Evolutionary conservation across 441 rosid genomes (phyloP).

Genomic region (Eruca vesicaria): DNA sequence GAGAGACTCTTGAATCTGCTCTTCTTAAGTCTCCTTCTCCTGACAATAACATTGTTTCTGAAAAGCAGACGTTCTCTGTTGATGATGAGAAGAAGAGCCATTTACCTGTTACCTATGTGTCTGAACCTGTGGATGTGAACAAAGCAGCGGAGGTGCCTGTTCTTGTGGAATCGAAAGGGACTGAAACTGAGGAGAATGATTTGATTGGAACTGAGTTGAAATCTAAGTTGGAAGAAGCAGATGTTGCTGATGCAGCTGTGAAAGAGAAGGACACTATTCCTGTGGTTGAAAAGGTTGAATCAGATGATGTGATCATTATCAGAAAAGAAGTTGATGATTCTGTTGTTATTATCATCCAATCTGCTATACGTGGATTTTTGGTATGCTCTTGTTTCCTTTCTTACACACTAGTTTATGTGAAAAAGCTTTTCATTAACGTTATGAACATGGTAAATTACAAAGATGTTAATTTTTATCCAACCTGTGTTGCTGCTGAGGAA

Average conservation of each 20-base stretch:
- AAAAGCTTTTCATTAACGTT: neutral
- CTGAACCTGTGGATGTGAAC: slow-evolving; percentile 21
- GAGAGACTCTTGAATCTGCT: slow-evolving; percentile 60
- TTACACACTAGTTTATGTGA: neutral
- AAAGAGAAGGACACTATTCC: slow-evolving; percentile 17
- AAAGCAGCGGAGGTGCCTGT: slow-evolving; percentile 10
- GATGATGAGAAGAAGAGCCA: slow-evolving; percentile 56
- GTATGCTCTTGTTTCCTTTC: slow-evolving; percentile 39
- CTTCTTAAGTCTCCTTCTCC: slow-evolving; percentile 45
- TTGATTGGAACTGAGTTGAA: neutral
- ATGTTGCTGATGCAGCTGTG: neutral
- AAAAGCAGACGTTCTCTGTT: slow-evolving; percentile 40
- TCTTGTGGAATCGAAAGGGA: slow-evolving; percentile 37
- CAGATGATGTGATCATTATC: slow-evolving; percentile 28
- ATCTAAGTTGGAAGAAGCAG: neutral
- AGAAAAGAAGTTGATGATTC: slow-evolving; percentile 47
- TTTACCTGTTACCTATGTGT: slow-evolving; percentile 22
- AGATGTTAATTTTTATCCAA: neutral
- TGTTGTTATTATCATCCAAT: slow-evolving; percentile 54
- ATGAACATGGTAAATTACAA: neutral
- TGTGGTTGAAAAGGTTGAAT: slow-evolving; percentile 19
- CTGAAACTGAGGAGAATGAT: slow-evolving; percentile 25
- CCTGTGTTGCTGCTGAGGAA: neutral
- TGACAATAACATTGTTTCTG: slow-evolving; percentile 35
- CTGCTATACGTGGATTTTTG: slow-evolving; percentile 63